Evolutionary conservation across 495 filamentous ascomycete genomes (phyloP), one percentile per base, ranked within the genome.

Genomic region (Penicillium coprophilum): DNA sequence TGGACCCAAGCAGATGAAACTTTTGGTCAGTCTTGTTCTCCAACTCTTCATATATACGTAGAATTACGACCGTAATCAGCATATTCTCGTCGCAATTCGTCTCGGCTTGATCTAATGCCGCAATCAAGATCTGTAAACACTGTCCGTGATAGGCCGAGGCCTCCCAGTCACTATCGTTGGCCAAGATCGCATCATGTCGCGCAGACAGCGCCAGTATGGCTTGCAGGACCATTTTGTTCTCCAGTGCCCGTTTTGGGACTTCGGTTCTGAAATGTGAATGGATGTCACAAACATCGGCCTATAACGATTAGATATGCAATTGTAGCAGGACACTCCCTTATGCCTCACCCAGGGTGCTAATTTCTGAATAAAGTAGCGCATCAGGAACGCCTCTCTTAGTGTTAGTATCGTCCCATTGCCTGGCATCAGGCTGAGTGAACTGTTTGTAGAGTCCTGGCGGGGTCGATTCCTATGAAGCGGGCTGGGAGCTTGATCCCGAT

Each of bases 1-100:
- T 76, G 0, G 71, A 73, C 6, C 73, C 73, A 3, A 73, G 56
- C 10, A 71, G 67, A 36, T 76, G 73, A 40, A 71, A 72, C 38
- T 71, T 64, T 17, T 71, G 65, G 46, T 76, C 71, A 8, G 59
- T 63, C 0, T 32, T 61, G 24, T 59, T 65, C 45, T 74, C 71
- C 15, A 74, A 52, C 54, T 76, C 72, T 51, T 76, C 73, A 23
- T 71, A 74, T 1, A 76, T 65, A 3, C 73, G 67, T 1, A 74
- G 56, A 7, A 72, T 70, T 2, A 76, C 73, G 2, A 76, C 73
- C 0, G 73, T 68, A 11, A 71, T 60, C 9, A 76, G 46, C 7
- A 76, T 51, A 15, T 70, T 68, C 28, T 76, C 73, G 27, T 73
- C 64, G 19, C 69, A 70, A 8, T 56, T 55, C 0, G 65, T 64